phyloP scores from a whole-genome alignment of 2,329 filamentous ascomycete genomes.

The Diaporthe capsici region DNA sequence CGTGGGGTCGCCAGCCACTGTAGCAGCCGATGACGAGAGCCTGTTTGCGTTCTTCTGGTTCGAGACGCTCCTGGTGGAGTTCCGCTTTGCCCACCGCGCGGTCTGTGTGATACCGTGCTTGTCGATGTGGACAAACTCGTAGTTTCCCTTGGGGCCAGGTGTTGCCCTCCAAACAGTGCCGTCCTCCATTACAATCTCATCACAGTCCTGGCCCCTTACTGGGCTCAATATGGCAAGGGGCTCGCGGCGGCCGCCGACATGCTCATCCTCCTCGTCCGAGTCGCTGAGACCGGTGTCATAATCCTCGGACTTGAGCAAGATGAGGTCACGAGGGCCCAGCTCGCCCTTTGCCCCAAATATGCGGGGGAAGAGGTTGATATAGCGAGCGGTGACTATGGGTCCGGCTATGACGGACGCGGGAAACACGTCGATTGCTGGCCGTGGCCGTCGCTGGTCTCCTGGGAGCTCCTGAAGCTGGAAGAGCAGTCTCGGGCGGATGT shows the following conservation, averaged over 20 bases:
- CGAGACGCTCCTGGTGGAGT: conserved; percentile 47
- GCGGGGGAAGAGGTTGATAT: conserved; percentile 73
- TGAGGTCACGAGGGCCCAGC: conserved; percentile 77
- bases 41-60: conserved; percentile 37
- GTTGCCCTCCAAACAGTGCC: conserved; percentile 71
- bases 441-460: conserved; percentile 68
- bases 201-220: conserved; percentile 63
- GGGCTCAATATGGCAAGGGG: conserved; percentile 80
- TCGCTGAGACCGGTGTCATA: conserved; percentile 62
- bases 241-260: conserved; percentile 53
- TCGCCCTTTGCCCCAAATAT: conserved; percentile 75
- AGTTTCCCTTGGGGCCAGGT: conserved; percentile 68
- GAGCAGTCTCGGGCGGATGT: conserved; percentile 76
- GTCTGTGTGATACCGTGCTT: conserved; percentile 70
- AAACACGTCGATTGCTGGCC: conserved; percentile 80
- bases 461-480: conserved; percentile 80
- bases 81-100: conserved; percentile 77
- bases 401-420: conserved; percentile 73
- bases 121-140: conserved; percentile 75
- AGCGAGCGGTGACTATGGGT: conserved; percentile 68
- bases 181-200: conserved; percentile 77
- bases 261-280: conserved; percentile 59
- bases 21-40: conserved; percentile 36
- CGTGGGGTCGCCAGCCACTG: conserved; percentile 44
- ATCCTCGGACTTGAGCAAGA: conserved; percentile 80